Evolutionary conservation across 306 rosid genomes (phyloP).

Genomic region (Alnus glutinosa): DNA sequence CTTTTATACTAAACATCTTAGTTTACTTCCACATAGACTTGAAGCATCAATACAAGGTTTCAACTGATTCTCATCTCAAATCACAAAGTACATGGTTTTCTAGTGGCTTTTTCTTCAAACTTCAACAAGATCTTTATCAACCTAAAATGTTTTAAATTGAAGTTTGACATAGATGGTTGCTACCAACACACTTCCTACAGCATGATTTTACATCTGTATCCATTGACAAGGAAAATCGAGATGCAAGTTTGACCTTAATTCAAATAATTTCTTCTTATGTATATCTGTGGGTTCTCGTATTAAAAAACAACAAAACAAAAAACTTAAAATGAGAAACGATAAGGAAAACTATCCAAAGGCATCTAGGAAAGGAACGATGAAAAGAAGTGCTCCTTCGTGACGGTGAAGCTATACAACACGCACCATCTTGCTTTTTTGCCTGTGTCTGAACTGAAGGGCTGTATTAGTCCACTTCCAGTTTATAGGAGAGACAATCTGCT

Average conservation of each 20-base stretch:
- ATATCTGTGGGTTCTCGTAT: neutral
- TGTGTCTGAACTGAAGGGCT: neutral
- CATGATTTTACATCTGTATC: neutral
- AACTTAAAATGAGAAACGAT: neutral
- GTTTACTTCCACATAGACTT: neutral
- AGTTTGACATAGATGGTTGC: neutral
- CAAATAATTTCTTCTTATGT: neutral
- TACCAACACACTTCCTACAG: neutral
- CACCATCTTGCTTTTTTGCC: constrained; percentile 1
- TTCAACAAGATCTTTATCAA: neutral
- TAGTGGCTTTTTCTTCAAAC: neutral
- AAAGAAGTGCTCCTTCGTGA: neutral
- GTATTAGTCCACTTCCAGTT: neutral
- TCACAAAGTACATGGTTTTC: neutral
- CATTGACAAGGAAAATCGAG: neutral
- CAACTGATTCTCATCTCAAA: neutral
- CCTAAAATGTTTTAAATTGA: neutral
- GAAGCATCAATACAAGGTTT: neutral
- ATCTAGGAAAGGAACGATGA: neutral
- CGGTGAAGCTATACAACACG: neutral
- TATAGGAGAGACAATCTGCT: neutral
- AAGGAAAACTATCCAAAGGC: neutral
- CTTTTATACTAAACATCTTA: neutral
- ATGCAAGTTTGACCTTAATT: neutral
- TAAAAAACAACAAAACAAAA: neutral